Evolutionary conservation across 73 alveolate genomes (phyloP), one percentile per base, ranked within the genome.

Genomic region (Paramecium primaurelia): DNA sequence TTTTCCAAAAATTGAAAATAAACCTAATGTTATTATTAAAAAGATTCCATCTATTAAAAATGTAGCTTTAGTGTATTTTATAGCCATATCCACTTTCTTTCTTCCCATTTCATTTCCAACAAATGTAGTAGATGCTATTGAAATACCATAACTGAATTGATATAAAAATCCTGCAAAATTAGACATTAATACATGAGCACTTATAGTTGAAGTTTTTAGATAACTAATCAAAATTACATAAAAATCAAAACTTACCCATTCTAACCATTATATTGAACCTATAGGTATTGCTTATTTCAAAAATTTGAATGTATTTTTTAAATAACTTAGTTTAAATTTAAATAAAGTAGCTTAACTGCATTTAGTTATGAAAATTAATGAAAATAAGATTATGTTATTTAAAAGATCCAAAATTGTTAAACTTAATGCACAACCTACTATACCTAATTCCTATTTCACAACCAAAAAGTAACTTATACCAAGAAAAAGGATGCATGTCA

Each of bases 91-190:
- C 11, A 87, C 88, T 16, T 87, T 87, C 10, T 77, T 77, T 87
- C 88, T 87, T 87, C 93, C 93, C 93, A 87, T 87, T 59, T 64
- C 73, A 37, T 87, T 87, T 8, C 93, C 89, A 11, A 87, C 86
- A 60, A 60, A 87, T 26, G 89, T 87, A 10, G 83, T 26, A 5
- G 93, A 86, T 37, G 75, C 93, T 16, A 77, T 87, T 4, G 93
- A 73, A 8, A 64, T 42, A 5, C 93, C 93, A 28, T 54, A 64
- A 40, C 86, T 49, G 11, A 87, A 87, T 87, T 64, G 28, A 58
- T 64, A 49, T 16, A 59, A 26, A 45, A 77, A 34, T 8, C 77
- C 45, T 11, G 88, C 88, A 22, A 87, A 37, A 87, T 87, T 87
- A 25, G 89, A 60, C 49, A 87, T 59, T 16, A 77, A 28, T 12